These are phyloP conservation scores for Penicillium sp. DNA, from an alignment of 2,329 filamentous ascomycete species.

Conservation along the genomic window DNA sequence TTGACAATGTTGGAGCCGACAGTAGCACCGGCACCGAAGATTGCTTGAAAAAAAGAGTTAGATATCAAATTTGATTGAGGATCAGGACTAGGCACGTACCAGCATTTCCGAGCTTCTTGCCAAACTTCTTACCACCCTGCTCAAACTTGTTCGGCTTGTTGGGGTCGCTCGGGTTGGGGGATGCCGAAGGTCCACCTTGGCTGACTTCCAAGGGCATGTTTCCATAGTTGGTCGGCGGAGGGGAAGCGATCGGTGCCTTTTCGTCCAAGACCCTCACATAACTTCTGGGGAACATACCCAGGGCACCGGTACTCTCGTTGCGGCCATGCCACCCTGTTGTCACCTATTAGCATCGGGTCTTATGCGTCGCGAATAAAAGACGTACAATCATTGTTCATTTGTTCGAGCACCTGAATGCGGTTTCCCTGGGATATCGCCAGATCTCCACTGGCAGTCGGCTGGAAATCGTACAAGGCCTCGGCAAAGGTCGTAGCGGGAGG, in stretches of 20 bases:
- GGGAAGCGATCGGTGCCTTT: too few relatives aligned
- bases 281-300: constrained; percentile 92
- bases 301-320: constrained; percentile 75
- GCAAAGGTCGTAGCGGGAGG: constrained; percentile 68
- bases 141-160: constrained; percentile 61
- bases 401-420: constrained; percentile 74
- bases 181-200: constrained; percentile 49
- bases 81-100: constrained; percentile 43
- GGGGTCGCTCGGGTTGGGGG: constrained; percentile 40
- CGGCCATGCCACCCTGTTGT: constrained; percentile 69
- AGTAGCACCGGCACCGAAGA: constrained; percentile 90
- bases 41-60: constrained; percentile 53
- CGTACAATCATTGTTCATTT: constrained; percentile 89
- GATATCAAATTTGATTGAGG: too few relatives aligned
- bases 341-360: constrained; percentile 12
- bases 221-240: constrained; percentile 44
- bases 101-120: constrained; percentile 83
- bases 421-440: constrained; percentile 78
- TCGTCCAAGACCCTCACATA: constrained; percentile 75
- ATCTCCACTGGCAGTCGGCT: constrained; percentile 75
- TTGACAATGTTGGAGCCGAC: constrained; percentile 89
- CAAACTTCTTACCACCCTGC: constrained; percentile 87
- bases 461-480: constrained; percentile 79
- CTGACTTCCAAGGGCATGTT: constrained; percentile 75
- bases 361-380: constrained; percentile 1